Evolutionary conservation across 768 basidiomycete species (phyloP), one percentile per base, ranked within the genome.

Genomic region (Cubamyces lactineus): DNA sequence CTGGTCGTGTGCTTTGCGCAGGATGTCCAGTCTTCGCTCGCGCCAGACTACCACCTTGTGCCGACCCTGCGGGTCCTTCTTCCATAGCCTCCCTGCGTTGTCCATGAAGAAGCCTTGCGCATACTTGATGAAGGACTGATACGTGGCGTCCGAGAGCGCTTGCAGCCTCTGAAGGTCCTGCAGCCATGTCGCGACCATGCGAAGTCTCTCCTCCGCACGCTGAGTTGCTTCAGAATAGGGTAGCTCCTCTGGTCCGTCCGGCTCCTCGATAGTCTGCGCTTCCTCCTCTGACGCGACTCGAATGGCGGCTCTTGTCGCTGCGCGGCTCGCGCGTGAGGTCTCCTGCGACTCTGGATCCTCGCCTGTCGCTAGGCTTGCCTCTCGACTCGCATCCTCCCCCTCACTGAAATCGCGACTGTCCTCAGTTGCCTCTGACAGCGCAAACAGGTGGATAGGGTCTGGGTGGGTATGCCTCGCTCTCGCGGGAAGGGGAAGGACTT

Each of bases 61-160:
- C n/a, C n/a, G n/a, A n/a, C n/a, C n/a, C n/a, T n/a, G n/a, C n/a
- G n/a, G n/a, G n/a, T n/a, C n/a, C n/a, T n/a, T n/a, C n/a, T n/a
- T 23, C 65, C 64, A 71, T 0, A 71, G 67, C 15, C 53, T 47
- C n/a, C 52, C 50, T 13, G 17, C 26, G 47, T 49, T n/a, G 48
- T 26, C 5, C n/a, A n/a, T n/a, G 51, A 49, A 41, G 39, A 61
- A 55, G 16, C 40, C 19, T n/a, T 21, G 21, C 30, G 59, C 67
- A 40, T 66, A 68, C 1, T 62, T 60, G 13, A 68, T 45, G 12
- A 71, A 51, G 19, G 11, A 30, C 9, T 5, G 12, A n/a, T 49
- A 41, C 48, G 21, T 34, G 26, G 15, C 5, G 49, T 57, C 56
- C 46, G 19, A n/a, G 7, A 39, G 12, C 24, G 11, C 40, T 40